Base-by-base conservation (phyloP, 352 stramenopile genomes). In the Phytopythium montanum region DNA sequence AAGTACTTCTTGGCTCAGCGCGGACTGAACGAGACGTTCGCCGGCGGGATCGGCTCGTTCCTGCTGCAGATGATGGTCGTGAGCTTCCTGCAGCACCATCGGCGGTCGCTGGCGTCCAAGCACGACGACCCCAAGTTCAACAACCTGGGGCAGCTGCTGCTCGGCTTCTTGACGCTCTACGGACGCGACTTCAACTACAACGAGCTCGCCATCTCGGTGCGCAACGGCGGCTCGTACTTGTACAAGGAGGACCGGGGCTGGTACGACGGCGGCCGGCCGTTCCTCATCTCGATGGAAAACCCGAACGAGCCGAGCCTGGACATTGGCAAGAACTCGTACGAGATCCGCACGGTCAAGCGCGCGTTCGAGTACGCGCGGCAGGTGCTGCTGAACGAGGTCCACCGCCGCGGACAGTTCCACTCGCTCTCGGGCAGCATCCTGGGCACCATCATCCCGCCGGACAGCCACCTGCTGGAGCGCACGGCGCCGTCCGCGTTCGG, bases 101-200 rank as follows among this genome's bases (percentile, higher is more conserved):
- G 89, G 23, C 77, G 86, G 10, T 64, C 80, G 3, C 61, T 89
- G 1, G 70, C 68, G 18, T 56, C 73, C 2, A 60, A 81, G 41
- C 70, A 88, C 46, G 73, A 86, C 16, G 84, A 93, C 55, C 72
- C 76, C 0, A 79, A 83, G 56, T 77, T 84, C 66, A 90, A 93
- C 61, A 98, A 98, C 66, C 81, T 99, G 23, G 96, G 95, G 0
- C 79, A 88, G 16, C 64, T 98, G 36, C 71, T 99, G 19, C 28
- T 99, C 6, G 94, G 96, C 21, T 99, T 98, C 72, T 95, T 98
- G 51, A 95, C 97, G 59, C 76, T 98, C 14, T 98, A 98, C 51
- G 92, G 92, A 28, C 70, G 85, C 13, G 87, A 98, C 39, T 97
- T 98, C 41, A 98, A 98, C 73, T 98, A 97, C 72, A 65, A 85